These are phyloP conservation scores for Actinomucor elegans DNA, from an alignment of 371 early-diverging fungal genomes.

Conservation along the genomic window DNA sequence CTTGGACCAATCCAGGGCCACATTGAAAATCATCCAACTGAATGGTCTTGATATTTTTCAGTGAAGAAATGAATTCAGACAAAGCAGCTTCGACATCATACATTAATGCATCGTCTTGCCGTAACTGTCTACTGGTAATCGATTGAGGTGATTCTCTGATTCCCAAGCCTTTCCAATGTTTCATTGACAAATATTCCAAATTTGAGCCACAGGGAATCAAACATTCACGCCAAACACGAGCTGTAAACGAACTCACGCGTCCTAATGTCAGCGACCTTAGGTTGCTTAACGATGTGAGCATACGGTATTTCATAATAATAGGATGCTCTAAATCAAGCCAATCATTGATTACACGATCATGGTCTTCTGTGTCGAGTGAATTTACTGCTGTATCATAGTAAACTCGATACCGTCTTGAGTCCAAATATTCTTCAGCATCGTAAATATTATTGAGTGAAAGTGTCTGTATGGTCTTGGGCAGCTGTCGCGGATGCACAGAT, in stretches of 20 bases:
- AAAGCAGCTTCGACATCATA: conserved; percentile 13
- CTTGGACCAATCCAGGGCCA: conserved; percentile 2
- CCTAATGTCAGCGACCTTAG: conserved; percentile 15
- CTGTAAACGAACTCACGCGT: conserved; percentile 26
- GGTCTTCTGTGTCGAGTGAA: background rate
- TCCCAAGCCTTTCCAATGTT: conserved; percentile 9
- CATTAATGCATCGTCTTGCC: background rate
- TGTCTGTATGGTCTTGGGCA: background rate
- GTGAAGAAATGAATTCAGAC: conserved; percentile 4
- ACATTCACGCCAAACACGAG: conserved; percentile 29
- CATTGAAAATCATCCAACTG: conserved; percentile 12
- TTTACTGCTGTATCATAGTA: too few relatives aligned
- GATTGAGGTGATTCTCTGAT: background rate
- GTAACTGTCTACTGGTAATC: background rate
- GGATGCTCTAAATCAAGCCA: background rate
- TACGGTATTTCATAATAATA: conserved; percentile 4
- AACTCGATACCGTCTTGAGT: too few relatives aligned
- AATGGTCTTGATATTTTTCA: conserved; percentile 3
- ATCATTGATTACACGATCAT: too few relatives aligned
- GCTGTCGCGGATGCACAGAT: too few relatives aligned
- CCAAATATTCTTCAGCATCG: too few relatives aligned
- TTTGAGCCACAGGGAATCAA: conserved; percentile 19
- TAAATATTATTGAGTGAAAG: background rate
- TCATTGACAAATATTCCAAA: conserved; percentile 15
- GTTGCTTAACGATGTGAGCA: background rate